A percentile compares a stretch with the other conserved stretches of the same genome.
Conservation (phyloP, 768 basidiomycete genomes). For the Boletus insuetus region DNA sequence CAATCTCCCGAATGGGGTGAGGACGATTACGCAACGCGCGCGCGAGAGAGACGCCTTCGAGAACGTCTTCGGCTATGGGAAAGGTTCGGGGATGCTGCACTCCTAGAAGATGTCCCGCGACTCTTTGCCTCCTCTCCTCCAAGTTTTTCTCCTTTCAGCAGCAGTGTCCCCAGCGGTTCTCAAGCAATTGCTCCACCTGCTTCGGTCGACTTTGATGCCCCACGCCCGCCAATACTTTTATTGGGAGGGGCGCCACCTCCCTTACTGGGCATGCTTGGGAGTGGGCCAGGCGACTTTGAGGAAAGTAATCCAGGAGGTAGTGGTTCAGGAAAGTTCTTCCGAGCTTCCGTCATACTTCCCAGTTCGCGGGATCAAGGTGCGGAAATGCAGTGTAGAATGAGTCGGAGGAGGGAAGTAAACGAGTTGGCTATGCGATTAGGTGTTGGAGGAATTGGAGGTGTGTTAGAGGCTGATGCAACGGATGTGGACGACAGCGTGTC, state of each 20-base stretch:
- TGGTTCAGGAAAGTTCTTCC: conserved; percentile 48
- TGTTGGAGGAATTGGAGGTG: conserved; percentile 70
- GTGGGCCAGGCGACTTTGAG: conserved; percentile 17
- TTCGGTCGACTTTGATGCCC: conserved; percentile 22
- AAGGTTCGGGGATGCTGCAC: conserved; percentile 47
- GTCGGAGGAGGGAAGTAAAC: conserved; percentile 71
- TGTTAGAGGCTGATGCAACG: conserved; percentile 37
- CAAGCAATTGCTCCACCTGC: conserved; percentile 28
- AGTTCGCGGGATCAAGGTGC: conserved; percentile 46
- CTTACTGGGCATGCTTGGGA: conserved; percentile 26
- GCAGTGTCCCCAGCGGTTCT: background rate
- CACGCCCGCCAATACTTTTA: conserved; percentile 24
- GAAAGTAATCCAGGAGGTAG: conserved; percentile 11
- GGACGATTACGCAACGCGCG: conserved; percentile 60
- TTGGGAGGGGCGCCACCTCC: conserved; percentile 21
- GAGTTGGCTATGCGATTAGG: conserved; percentile 84
- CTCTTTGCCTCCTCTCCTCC: conserved; percentile 37
- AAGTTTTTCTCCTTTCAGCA: conserved; percentile 5
- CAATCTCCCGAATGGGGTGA: conserved; percentile 56
- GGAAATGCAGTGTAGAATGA: conserved; percentile 58
- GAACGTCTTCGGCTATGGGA: conserved; percentile 77
- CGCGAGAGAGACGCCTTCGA: conserved; percentile 69
- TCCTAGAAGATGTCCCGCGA: conserved; percentile 64
- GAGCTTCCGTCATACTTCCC: conserved; percentile 70
- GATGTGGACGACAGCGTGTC: background rate